These are phyloP conservation scores for Chlorophyllum brunneum DNA, from an alignment of 768 basidiomycete genomes.

Conservation along the genomic window DNA sequence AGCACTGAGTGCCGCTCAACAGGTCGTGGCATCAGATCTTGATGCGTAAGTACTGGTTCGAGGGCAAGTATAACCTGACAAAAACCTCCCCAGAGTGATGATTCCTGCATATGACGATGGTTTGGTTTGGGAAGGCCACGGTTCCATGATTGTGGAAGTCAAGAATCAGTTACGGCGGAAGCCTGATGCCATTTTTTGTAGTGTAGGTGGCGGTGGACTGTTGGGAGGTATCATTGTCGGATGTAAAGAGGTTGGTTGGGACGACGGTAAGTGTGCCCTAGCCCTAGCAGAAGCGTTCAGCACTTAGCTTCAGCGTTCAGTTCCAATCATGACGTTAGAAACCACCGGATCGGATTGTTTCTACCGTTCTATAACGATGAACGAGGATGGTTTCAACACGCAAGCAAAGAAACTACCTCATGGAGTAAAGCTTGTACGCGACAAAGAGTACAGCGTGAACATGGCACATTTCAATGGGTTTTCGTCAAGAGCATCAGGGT, in stretches of 20 bases:
- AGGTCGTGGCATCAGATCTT: conserved; percentile 37
- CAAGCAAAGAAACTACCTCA: conserved; percentile 31
- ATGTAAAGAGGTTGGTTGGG: conserved; percentile 63
- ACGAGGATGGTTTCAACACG: conserved; percentile 32
- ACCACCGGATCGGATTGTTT: conserved; percentile 74
- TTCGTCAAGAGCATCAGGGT: conserved; percentile 62
- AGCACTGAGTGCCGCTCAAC: conserved; percentile 47
- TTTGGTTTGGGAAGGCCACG: conserved; percentile 70
- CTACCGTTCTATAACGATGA: conserved; percentile 65
- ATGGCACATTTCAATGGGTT: conserved; percentile 56
- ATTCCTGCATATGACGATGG: conserved; percentile 72
- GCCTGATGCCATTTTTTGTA: conserved; percentile 74
- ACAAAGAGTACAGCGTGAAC: conserved; percentile 40
- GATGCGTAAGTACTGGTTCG: conserved; percentile 44
- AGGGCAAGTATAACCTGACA: neutral
- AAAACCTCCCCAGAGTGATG: conserved; percentile 44
- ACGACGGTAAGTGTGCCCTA: conserved; percentile 46
- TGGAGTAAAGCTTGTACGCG: conserved; percentile 38
- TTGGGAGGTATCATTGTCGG: conserved; percentile 68
- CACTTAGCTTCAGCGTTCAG: conserved; percentile 24
- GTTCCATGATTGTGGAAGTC: conserved; percentile 70
- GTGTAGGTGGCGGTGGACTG: conserved; percentile 73
- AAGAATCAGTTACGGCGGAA: conserved; percentile 44
- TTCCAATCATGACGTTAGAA: conserved; percentile 64
- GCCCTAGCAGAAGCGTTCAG: neutral